Conservation (phyloP, 208 protist species). For the Chromosphaera perkinsii region DNA sequence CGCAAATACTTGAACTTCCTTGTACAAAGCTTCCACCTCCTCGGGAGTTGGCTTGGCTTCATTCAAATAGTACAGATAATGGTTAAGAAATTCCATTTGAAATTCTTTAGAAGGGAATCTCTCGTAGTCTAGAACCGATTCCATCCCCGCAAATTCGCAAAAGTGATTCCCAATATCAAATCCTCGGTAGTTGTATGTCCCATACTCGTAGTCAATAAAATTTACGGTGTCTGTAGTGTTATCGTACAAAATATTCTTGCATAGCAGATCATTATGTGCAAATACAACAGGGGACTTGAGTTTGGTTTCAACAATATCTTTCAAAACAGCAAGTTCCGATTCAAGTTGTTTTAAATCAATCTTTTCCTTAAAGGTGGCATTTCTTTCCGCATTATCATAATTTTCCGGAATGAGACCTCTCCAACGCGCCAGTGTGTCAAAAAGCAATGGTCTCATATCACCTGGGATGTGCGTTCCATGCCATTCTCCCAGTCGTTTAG, state of each 20-base stretch:
- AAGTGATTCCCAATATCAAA: conserved; percentile 34
- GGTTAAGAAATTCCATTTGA: conserved; percentile 17
- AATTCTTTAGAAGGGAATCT: conserved; percentile 17
- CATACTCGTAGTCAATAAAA: conserved; percentile 30
- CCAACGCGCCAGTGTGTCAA: conserved; percentile 22
- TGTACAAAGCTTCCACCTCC: conserved; percentile 26
- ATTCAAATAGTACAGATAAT: conserved; percentile 21
- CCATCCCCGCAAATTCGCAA: conserved; percentile 32
- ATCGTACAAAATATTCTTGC: conserved; percentile 35
- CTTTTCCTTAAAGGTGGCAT: conserved; percentile 13
- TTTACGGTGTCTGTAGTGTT: conserved; percentile 5
- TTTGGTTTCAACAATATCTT: no score
- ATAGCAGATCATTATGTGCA: conserved; percentile 40
- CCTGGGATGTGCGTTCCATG: conserved; percentile 24
- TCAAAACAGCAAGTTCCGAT: not conserved
- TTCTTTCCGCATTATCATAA: not conserved
- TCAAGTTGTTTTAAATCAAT: not conserved
- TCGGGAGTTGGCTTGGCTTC: not conserved
- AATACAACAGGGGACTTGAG: conserved; percentile 32
- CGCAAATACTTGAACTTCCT: conserved; percentile 32
- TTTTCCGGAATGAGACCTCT: not conserved
- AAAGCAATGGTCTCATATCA: conserved; percentile 27
- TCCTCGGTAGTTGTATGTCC: conserved; percentile 8
- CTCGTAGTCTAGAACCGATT: conserved; percentile 26
- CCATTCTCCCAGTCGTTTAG: conserved; percentile 16